Evolutionary conservation across 2,329 filamentous ascomycete genomes (phyloP).

Genomic region (Sarocladium kiliense): DNA sequence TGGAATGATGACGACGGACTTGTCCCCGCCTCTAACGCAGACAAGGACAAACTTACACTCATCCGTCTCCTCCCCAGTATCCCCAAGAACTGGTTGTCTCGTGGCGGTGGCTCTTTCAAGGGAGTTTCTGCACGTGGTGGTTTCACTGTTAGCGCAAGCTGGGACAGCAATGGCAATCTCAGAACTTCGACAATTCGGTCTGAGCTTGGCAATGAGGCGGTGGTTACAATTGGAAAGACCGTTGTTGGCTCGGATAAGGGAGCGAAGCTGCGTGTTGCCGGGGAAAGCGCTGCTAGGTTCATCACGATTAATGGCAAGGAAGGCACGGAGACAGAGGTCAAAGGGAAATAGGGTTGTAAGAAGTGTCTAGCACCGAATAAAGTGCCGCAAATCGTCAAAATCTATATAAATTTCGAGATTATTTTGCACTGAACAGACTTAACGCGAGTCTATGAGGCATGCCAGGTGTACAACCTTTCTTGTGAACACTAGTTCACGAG

Average conservation of each 20-base stretch:
- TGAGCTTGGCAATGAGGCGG: background rate
- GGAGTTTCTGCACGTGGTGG: constrained; percentile 2
- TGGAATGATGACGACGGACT: constrained; percentile 2
- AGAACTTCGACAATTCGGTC: background rate
- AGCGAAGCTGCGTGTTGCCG: background rate
- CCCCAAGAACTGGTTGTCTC: background rate
- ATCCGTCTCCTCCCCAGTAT: constrained; percentile 7
- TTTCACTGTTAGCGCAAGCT: constrained; percentile 5
- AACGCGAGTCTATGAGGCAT: too few relatives aligned
- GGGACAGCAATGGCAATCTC: constrained; percentile 4
- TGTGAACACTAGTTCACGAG: too few relatives aligned
- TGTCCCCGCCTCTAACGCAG: background rate
- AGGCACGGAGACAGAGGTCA: constrained; percentile 4
- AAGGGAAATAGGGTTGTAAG: background rate
- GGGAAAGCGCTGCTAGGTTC: constrained; percentile 1
- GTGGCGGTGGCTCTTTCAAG: constrained; percentile 3
- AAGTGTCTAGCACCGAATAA: too few relatives aligned
- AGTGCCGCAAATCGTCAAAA: too few relatives aligned
- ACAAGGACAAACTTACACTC: background rate
- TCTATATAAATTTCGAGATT: too few relatives aligned
- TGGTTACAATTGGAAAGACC: constrained; percentile 1
- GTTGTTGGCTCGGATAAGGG: background rate
- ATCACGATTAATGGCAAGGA: background rate
- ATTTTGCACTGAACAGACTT: too few relatives aligned
- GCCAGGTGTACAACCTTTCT: too few relatives aligned